Base-by-base conservation (phyloP, 768 basidiomycete species). In the Brasilioporus rufonigricans region DNA sequence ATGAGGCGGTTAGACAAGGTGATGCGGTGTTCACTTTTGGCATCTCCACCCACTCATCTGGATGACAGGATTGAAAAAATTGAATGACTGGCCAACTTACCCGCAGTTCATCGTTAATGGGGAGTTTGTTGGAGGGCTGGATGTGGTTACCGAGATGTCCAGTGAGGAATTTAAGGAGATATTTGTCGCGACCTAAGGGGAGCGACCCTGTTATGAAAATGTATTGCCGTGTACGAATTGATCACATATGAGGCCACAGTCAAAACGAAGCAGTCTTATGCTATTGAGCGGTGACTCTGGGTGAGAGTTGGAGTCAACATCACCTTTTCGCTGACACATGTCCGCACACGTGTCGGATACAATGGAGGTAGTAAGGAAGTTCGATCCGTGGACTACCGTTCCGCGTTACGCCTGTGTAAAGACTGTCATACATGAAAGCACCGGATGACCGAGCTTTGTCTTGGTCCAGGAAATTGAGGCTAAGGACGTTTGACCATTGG, bases 71-170 rank as follows among this genome's bases (percentile, higher is more conserved):
- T 79, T 87, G 49, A 87, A 87, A 73, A 81, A 77, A 57, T 65
- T 92, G 56, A 95, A 95, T 65, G 81, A 93, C 56, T 95, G 93
- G 93, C 93, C 93, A 0, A 96, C 90, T 4, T 92, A 81, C 75
- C 90, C 91, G 4, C 91, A 93, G 66, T 76, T 96, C 21, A 88
- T 94, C 59, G 77, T 93, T 48, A 84, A 91, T 3, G 95, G 97
- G 6, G 93, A 98, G 69, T 79, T 99, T 18, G 85, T 97, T 16
- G 96, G 96, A n/a, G 96, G 96, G 5, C 73, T 98, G 48, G 96
- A 99, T 67, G 86, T 98, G 48, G 82, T 95, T 23, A 82, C 84
- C 69, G 96, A 98, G 74, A 89, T 95, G 14, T 82, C 87, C 31
- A 86, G 66, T 55, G 92, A 87, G 21, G 94, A 97, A 72, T 80